Conservation (phyloP, 2,329 filamentous ascomycete genomes). For the Tolypocladium paradoxum region DNA sequence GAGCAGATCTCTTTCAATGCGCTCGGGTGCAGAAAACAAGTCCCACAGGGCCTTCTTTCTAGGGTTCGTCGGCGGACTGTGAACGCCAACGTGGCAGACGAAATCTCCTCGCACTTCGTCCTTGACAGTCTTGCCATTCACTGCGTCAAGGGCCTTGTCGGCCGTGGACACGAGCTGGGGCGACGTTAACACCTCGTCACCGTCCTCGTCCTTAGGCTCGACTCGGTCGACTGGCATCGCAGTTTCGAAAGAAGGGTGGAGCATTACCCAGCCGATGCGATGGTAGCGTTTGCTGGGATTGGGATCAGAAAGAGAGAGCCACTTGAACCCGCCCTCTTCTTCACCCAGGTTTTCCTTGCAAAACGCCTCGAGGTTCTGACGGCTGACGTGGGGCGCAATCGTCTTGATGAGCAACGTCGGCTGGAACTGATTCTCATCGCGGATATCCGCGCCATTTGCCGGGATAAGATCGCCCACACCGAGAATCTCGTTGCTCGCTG, state of each 20-base stretch:
- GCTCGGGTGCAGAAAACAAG: slow-evolving; percentile 86
- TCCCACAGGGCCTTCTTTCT: slow-evolving; percentile 96
- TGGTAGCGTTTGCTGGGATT: slow-evolving; percentile 97
- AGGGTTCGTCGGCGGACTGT: slow-evolving; percentile 75
- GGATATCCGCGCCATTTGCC: slow-evolving; percentile 70
- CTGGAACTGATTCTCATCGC: slow-evolving; percentile 79
- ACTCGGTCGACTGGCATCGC: slow-evolving; percentile 54
- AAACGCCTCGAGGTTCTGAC: slow-evolving; percentile 85
- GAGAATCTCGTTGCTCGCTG: slow-evolving; percentile 81
- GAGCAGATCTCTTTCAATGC: slow-evolving; percentile 80
- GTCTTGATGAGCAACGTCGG: slow-evolving; percentile 97
- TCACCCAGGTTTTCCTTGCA: slow-evolving; percentile 92
- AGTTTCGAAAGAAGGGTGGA: slow-evolving; percentile 67
- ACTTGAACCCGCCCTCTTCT: slow-evolving; percentile 84
- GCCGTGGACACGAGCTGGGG: slow-evolving; percentile 49
- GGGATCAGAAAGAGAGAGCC: slow-evolving; percentile 89
- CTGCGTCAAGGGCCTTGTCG: slow-evolving; percentile 81
- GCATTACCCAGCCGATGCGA: slow-evolving; percentile 96
- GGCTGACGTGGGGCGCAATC: slow-evolving; percentile 89
- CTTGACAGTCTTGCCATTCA: slow-evolving; percentile 95
- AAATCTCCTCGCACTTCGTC: slow-evolving; percentile 92
- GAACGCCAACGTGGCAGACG: slow-evolving; percentile 92
- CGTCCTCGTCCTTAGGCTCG: slow-evolving; percentile 63
- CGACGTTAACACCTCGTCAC: slow-evolving; percentile 45
- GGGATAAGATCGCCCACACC: slow-evolving; percentile 87